Conservation (phyloP, 306 rosid genomes). For the Lotus japonicus region DNA sequence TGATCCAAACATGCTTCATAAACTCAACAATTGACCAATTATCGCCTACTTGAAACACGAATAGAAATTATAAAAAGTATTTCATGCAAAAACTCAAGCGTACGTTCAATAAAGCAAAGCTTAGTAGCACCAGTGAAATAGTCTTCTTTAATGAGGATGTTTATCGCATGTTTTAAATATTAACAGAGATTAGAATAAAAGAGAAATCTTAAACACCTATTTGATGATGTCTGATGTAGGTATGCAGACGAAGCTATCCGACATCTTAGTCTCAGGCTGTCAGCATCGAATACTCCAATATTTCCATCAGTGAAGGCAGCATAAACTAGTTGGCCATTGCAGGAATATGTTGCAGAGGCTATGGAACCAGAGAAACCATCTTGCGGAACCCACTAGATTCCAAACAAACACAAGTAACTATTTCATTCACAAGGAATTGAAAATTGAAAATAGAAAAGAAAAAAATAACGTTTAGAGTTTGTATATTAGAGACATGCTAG, state of each 20-base stretch:
- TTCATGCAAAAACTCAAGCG: neutral
- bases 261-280: conserved; percentile 53
- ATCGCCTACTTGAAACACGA: neutral
- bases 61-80: neutral
- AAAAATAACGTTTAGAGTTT: neutral
- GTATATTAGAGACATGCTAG: neutral
- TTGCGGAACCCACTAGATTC: conserved; percentile 71
- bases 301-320: conserved; percentile 71
- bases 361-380: conserved; percentile 45
- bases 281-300: conserved; percentile 72
- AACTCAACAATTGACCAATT: neutral
- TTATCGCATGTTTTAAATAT: neutral
- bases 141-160: neutral
- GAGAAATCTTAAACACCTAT: conserved; percentile 34
- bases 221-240: conserved; percentile 34
- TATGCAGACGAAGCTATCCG: conserved; percentile 66
- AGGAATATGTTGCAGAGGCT: conserved; percentile 66
- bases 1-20: neutral
- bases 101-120: neutral
- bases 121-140: neutral
- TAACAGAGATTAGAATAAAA: neutral
- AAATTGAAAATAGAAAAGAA: too few species aligned
- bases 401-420: conserved; percentile 8
- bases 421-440: neutral
- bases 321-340: conserved; percentile 53